A percentile compares a stretch with the other conserved stretches of the same genome.
Evolutionary conservation across 2,329 filamentous ascomycete genomes (phyloP).

Genomic region (Xylariaceae sp.): DNA sequence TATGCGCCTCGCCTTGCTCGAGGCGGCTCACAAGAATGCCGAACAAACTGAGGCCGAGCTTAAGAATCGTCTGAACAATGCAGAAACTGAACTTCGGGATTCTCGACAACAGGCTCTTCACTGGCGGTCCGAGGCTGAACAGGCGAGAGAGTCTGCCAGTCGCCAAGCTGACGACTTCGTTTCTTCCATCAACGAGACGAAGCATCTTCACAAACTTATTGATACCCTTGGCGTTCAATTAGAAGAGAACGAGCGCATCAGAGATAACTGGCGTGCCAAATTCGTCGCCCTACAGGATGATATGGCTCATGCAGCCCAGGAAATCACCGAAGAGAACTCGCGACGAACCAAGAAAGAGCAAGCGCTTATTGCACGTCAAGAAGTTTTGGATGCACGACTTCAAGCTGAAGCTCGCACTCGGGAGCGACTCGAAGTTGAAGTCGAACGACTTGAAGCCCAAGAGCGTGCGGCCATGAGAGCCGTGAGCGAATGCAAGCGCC

Average conservation of each 20-base stretch:
- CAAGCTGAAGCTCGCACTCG: conserved; percentile 71
- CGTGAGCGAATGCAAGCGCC: conserved; percentile 59
- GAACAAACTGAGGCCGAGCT: conserved; percentile 55
- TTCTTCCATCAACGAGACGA: conserved; percentile 58
- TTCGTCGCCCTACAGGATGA: conserved; percentile 84
- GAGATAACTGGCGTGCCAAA: conserved; percentile 80
- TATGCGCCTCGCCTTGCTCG: conserved; percentile 65
- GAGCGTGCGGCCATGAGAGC: conserved; percentile 65
- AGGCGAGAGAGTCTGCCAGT: conserved; percentile 50
- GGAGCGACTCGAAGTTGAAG: conserved; percentile 64
- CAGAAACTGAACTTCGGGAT: conserved; percentile 55
- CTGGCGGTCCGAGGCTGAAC: conserved; percentile 62
- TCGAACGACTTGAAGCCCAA: conserved; percentile 62
- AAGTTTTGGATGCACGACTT: conserved; percentile 74
- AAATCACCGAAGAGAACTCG: conserved; percentile 80
- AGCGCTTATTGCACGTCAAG: conserved; percentile 73
- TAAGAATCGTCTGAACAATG: conserved; percentile 51
- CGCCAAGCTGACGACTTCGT: conserved; percentile 49
- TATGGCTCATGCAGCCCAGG: conserved; percentile 73
- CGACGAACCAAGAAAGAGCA: conserved; percentile 76
- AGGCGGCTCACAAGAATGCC: conserved; percentile 61
- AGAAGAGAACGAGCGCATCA: conserved; percentile 80
- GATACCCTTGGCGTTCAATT: conserved; percentile 73
- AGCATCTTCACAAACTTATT: conserved; percentile 71
- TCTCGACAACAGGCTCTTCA: conserved; percentile 57